Conservation (phyloP, 2,329 filamentous ascomycete species). For the Clonostachys byssicola region DNA sequence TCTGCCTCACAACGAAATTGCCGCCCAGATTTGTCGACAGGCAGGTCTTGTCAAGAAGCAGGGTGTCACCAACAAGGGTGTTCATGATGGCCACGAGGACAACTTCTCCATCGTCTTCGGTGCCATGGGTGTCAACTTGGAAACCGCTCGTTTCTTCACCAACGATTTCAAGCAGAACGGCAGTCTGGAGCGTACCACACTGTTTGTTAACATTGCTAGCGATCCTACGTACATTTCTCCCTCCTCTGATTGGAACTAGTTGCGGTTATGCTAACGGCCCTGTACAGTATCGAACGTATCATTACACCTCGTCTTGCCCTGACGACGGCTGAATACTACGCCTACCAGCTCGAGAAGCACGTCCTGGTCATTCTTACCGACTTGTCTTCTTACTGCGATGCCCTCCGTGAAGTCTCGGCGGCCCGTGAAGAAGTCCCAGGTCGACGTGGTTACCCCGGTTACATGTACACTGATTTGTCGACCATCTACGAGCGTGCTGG, state of each 20-base stretch:
- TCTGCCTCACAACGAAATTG: constrained; percentile 99
- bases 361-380: constrained; percentile 98
- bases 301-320: constrained; percentile 97
- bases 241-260: neutral
- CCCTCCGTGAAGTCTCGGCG: constrained; percentile 95
- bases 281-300: constrained; percentile 88
- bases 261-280: neutral
- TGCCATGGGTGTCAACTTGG: constrained; percentile 99
- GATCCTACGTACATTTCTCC: constrained; percentile 80
- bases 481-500: constrained; percentile 99
- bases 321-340: constrained; percentile 98
- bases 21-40: constrained; percentile 97
- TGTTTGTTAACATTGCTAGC: constrained; percentile 99
- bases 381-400: constrained; percentile 96
- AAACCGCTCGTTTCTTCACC: constrained; percentile 97
- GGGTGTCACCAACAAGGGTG: constrained; percentile 82
- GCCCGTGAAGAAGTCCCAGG: constrained; percentile 98
- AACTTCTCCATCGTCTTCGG: constrained; percentile 99
- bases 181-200: constrained; percentile 91
- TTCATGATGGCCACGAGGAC: constrained; percentile 95
- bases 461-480: constrained; percentile 99
- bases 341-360: constrained; percentile 99
- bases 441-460: constrained; percentile 98
- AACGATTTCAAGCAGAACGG: constrained; percentile 99
- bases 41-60: constrained; percentile 81